Percentiles rank a stretch among this genome's conserved stretches.
phyloP scores from a whole-genome alignment of 1,284 basidiomycete species.

The Puccinia sorghi region DNA sequence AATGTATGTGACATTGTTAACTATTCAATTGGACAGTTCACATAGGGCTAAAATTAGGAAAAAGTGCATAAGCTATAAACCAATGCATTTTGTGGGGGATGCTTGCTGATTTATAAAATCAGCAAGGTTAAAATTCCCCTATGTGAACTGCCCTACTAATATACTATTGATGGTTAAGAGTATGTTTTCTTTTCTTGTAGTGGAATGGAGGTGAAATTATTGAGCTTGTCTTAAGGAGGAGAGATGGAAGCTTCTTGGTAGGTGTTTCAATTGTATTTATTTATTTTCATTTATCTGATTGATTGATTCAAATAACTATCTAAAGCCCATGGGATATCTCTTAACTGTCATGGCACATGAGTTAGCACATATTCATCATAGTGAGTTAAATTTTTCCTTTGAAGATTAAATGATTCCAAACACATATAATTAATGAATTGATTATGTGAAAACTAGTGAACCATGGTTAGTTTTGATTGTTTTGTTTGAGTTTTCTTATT shows the following conservation, averaged over 20 bases:
- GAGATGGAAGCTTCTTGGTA: constrained; percentile 63
- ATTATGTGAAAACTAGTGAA: background rate
- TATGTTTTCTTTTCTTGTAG: constrained; percentile 50
- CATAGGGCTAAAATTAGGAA: too few relatives aligned
- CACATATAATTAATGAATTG: background rate
- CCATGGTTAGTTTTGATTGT: constrained; percentile 11
- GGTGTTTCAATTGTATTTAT: constrained; percentile 60
- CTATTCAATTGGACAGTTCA: too few relatives aligned
- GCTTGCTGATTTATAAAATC: too few relatives aligned
- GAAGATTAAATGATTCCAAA: background rate
- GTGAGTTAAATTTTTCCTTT: constrained; percentile 1
- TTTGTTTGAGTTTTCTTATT: too few relatives aligned
- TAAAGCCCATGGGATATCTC: constrained; percentile 34
- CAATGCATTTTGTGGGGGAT: too few relatives aligned
- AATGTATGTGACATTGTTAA: constrained; percentile 21
- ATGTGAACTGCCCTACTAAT: too few relatives aligned
- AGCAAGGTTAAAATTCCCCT: too few relatives aligned
- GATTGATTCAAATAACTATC: background rate
- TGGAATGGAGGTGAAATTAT: constrained; percentile 61
- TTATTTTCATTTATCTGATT: background rate
- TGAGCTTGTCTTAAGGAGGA: constrained; percentile 59
- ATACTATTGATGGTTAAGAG: background rate
- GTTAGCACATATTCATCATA: constrained; percentile 44
- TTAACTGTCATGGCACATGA: constrained; percentile 43
- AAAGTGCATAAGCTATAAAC: too few relatives aligned